Evolutionary conservation across 2,329 filamentous ascomycete genomes (phyloP), one percentile per base, ranked within the genome.

Genomic region (Aspergillus sp.): DNA sequence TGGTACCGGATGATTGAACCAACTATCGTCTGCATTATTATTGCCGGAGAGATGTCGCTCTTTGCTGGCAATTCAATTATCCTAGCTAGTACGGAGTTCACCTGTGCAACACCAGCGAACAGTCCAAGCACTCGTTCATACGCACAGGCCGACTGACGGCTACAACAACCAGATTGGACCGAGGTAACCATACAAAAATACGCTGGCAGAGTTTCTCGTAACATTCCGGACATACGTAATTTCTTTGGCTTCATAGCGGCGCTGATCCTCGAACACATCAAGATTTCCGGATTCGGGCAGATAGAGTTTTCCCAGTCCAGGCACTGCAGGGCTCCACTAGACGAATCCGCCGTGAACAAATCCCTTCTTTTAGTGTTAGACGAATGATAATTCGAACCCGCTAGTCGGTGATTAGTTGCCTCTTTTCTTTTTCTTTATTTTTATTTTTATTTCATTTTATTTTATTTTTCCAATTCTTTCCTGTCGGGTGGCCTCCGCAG

Each of bases 281-380:
- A 62, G 59, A 49, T 55, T 64, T 63, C 60, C 62, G 60, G 52
- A 57, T 63, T 60, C 58, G 61, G 53, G n/a, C 60, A 60, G 58
- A 64, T 62, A 59, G 61, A 60, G 58, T 65, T 65, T 65, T 61
- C 56, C 9, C 54, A 58, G 49, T 49, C 58, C 56, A 65, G 56
- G 57, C 49, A 61, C 62, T 61, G 49, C 46, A 49, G 54, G 39
- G 54, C 58, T 55, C 62, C 55, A 57, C 46, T 26, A 29, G 47
- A 55, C 55, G 52, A 51, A 31, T 51, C 16, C 29, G 18, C 51
- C 45, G 39, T 45, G 54, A 42, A 42, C 36, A 42, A 42, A 56
- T 55, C 56, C 60, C 50, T 64, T 60, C 50, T 56, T 62, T 58
- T 20, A 46, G 36, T 56, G 26, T n/a, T 24, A 32, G 24, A 47